Evolutionary conservation across 306 rosid genomes (phyloP), one percentile per base, ranked within the genome.

Genomic region (Prunus mume): DNA sequence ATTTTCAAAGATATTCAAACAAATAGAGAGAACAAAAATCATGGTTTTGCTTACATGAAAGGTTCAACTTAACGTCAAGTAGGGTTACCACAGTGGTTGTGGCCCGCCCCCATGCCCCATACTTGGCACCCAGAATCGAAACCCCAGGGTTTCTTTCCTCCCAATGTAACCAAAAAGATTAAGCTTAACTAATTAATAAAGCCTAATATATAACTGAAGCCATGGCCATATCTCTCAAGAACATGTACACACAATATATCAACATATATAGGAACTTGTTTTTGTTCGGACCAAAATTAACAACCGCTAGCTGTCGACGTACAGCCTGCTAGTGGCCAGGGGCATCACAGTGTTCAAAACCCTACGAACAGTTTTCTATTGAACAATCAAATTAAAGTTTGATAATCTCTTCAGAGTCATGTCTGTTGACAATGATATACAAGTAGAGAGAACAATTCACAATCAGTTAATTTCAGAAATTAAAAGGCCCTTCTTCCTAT

Each of bases 401-500:
- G 24, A 55, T 71, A 19, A 72, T 43, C 67, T 72, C 55, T 58
- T 41, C 24, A 22, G 17, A 56, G 24, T 72, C 54, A 43, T 68
- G 20, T 67, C 17, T 34, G 69, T 9, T 10, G 69, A 67, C n/a
- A 20, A 34, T 12, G 12, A 22, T 61, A 46, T 28, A 46, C 58
- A 61, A 46, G 52, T 50, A 7, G 69, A 61, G 69, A 61, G 65
- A 47, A 73, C 66, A 41, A 24, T 60, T 18, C 68, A 41, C 76
- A 57, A 73, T 25, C 57, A 43, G 57, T 73, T 60, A 58, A 43
- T 56, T 72, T 45, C 68, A 73, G 45, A 73, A 19, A 73, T 34
- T 43, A 56, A 55, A 60, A 45, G 77, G 24, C 68, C 45, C 68
- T 25, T 58, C 46, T 10, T 63, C 32, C 60, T 74, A 74, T 73